These are phyloP conservation scores for Pezicula radicicola DNA, from an alignment of 2,329 filamentous ascomycete species.

Conservation along the genomic window DNA sequence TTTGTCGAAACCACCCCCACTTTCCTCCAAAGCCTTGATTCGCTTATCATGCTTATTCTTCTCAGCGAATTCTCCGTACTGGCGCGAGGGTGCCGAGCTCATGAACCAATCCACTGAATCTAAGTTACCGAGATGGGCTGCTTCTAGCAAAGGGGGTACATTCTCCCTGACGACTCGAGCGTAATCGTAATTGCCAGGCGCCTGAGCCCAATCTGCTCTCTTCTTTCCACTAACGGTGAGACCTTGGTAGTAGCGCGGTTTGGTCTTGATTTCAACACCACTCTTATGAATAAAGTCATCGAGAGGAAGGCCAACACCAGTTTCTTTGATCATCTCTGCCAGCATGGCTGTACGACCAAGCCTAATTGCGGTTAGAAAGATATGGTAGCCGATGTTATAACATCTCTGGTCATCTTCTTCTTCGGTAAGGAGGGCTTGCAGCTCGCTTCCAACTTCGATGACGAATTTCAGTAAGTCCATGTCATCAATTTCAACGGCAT, in stretches of 20 bases:
- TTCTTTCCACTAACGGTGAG: slow-evolving; percentile 75
- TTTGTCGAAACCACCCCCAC: slow-evolving; percentile 60
- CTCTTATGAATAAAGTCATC: slow-evolving; percentile 63
- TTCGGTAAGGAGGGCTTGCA: slow-evolving; percentile 18
- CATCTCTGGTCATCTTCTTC: slow-evolving; percentile 20
- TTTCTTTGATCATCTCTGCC: slow-evolving; percentile 60
- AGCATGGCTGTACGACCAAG: slow-evolving; percentile 54
- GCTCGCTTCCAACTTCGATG: slow-evolving; percentile 19
- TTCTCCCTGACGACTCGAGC: slow-evolving; percentile 37
- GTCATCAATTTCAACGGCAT: slow-evolving; percentile 20
- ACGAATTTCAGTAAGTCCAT: slow-evolving; percentile 25
- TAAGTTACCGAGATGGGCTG: slow-evolving; percentile 55
- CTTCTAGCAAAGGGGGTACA: slow-evolving; percentile 58
- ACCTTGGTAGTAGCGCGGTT: slow-evolving; percentile 73
- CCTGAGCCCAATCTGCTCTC: slow-evolving; percentile 69
- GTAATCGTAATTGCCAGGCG: slow-evolving; percentile 53
- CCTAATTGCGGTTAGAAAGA: slow-evolving; percentile 42
- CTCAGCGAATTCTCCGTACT: slow-evolving; percentile 68
- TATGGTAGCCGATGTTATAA: slow-evolving; percentile 24
- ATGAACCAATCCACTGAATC: slow-evolving; percentile 75
- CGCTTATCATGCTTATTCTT: slow-evolving; percentile 57
- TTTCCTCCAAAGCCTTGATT: slow-evolving; percentile 57
- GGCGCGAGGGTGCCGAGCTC: slow-evolving; percentile 63
- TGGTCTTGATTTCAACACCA: slow-evolving; percentile 59
- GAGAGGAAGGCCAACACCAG: slow-evolving; percentile 67